Percentiles rank a stretch among this genome's conserved stretches.
phyloP scores from a whole-genome alignment of 495 filamentous ascomycete genomes.

The Aspergillus coremiiformis region DNA sequence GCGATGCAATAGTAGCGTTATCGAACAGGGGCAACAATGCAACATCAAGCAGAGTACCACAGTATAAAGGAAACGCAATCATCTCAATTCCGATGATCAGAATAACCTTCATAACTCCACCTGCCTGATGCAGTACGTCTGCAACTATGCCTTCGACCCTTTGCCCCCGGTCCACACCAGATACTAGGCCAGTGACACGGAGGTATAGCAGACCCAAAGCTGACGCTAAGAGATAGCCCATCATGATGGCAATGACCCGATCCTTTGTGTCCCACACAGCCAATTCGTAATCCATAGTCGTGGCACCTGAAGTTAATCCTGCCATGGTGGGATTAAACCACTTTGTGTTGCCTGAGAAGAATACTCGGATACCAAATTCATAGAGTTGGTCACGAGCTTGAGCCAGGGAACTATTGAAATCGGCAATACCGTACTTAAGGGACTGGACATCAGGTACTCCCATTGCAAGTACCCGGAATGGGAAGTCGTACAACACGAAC shows the following conservation, averaged over 20 bases:
- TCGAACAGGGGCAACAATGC: conserved; percentile 87
- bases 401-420: conserved; percentile 8
- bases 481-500: conserved; percentile 35
- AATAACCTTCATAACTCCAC: conserved; percentile 95
- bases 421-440: conserved; percentile 11
- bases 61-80: conserved; percentile 94
- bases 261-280: conserved; percentile 72
- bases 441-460: conserved; percentile 18
- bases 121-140: conserved; percentile 85
- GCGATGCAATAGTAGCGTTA: conserved; percentile 62
- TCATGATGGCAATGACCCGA: conserved; percentile 67
- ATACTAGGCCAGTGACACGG: conserved; percentile 57
- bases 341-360: conserved; percentile 20
- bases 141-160: conserved; percentile 70
- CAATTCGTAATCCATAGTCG: conserved; percentile 50
- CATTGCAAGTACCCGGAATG: conserved; percentile 26
- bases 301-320: conserved; percentile 14
- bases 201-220: conserved; percentile 72
- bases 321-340: conserved; percentile 20
- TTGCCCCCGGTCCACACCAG: conserved; percentile 54
- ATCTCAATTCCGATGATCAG: conserved; percentile 99
- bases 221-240: conserved; percentile 72
- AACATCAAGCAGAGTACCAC: conserved; percentile 80
- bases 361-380: conserved; percentile 12
- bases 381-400: conserved; percentile 18